These are phyloP conservation scores for Alternaria sp. DNA, from an alignment of 2,329 filamentous ascomycete genomes.

Conservation along the genomic window DNA sequence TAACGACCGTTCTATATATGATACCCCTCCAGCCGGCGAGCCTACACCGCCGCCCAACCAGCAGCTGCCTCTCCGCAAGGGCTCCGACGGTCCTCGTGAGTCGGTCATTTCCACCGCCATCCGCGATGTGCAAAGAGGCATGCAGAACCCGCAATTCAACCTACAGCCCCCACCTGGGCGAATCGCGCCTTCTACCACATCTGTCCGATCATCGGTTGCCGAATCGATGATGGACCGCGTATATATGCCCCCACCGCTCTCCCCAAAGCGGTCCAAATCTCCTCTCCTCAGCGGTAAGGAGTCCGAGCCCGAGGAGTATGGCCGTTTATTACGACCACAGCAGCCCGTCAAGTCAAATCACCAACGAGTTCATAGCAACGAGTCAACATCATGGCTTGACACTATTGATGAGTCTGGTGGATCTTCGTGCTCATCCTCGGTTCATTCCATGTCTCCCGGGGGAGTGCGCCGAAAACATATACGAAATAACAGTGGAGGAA, in stretches of 20 bases:
- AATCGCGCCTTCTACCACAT: slow-evolving; percentile 21
- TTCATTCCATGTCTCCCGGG: slow-evolving; percentile 80
- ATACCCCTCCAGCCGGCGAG: slow-evolving; percentile 21
- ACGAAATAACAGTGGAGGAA: slow-evolving; percentile 71
- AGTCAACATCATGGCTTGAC: slow-evolving; percentile 91
- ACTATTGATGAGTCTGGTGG: slow-evolving; percentile 89
- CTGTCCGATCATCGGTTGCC: slow-evolving; percentile 24
- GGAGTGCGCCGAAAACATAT: slow-evolving; percentile 73
- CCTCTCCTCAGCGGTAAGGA: slow-evolving; percentile 35
- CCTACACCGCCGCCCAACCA: slow-evolving; percentile 28
- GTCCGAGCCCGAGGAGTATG: slow-evolving; percentile 26
- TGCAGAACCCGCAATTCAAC: slow-evolving; percentile 39
- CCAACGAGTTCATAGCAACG: slow-evolving; percentile 69
- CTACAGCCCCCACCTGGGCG: slow-evolving; percentile 45
- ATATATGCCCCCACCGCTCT: slow-evolving; percentile 75
- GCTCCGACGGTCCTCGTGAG: slow-evolving; percentile 37
- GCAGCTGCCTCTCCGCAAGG: slow-evolving; percentile 44
- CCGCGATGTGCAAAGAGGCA: slow-evolving; percentile 47
- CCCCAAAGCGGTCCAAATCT: slow-evolving; percentile 66
- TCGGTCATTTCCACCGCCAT: slow-evolving; percentile 52
- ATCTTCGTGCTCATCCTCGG: slow-evolving; percentile 74
- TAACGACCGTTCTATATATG: slow-evolving; percentile 48
- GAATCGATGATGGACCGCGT: slow-evolving; percentile 61
- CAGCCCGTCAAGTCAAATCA: slow-evolving; percentile 28
- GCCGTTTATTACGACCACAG: slow-evolving; percentile 29